These are phyloP conservation scores for Xylaria venustula DNA, from an alignment of 495 filamentous ascomycete genomes.

Conservation along the genomic window DNA sequence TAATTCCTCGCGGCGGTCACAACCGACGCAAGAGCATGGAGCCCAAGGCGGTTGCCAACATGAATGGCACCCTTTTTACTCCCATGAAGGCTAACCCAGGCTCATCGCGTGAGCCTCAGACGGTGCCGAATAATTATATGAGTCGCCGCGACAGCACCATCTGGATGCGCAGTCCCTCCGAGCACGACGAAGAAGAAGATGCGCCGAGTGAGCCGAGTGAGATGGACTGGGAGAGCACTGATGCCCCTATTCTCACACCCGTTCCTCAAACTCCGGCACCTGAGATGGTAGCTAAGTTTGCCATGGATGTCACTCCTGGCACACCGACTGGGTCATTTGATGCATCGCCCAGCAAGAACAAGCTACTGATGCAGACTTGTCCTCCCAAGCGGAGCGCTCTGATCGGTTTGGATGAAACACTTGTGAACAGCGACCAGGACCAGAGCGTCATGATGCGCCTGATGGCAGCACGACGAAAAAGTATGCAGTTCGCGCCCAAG, in stretches of 20 bases:
- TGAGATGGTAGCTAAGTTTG: slow-evolving; percentile 43
- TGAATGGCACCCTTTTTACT: slow-evolving; percentile 64
- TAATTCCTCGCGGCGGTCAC: slow-evolving; percentile 71
- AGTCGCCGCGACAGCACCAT: slow-evolving; percentile 50
- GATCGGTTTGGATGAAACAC: slow-evolving; percentile 36
- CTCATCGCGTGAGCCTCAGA: slow-evolving; percentile 37
- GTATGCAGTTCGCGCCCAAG: slow-evolving; percentile 76
- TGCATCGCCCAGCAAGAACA: slow-evolving; percentile 35
- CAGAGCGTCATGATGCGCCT: slow-evolving; percentile 60
- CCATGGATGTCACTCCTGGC: slow-evolving; percentile 38
- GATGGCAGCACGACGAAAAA: slow-evolving; percentile 76
- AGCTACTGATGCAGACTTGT: slow-evolving; percentile 68
- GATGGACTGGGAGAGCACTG: slow-evolving; percentile 19
- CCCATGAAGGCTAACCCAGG: slow-evolving; percentile 30
- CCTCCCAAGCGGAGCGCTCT: slow-evolving; percentile 62
- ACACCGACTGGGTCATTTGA: slow-evolving; percentile 23
- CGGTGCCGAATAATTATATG: slow-evolving; percentile 40
- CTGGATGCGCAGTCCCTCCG: slow-evolving; percentile 47
- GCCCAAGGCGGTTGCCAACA: slow-evolving; percentile 70
- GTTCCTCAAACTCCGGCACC: slow-evolving; percentile 55
- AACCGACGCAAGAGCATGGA: slow-evolving; percentile 91
- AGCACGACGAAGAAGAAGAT: slow-evolving; percentile 41
- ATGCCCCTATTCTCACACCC: slow-evolving; percentile 41
- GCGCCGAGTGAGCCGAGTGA: slow-evolving; percentile 33
- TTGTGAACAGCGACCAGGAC: slow-evolving; percentile 42